Evolutionary conservation across 1,139 yeast species (phyloP).

Genomic region (Zygosaccharomyces sapae): DNA sequence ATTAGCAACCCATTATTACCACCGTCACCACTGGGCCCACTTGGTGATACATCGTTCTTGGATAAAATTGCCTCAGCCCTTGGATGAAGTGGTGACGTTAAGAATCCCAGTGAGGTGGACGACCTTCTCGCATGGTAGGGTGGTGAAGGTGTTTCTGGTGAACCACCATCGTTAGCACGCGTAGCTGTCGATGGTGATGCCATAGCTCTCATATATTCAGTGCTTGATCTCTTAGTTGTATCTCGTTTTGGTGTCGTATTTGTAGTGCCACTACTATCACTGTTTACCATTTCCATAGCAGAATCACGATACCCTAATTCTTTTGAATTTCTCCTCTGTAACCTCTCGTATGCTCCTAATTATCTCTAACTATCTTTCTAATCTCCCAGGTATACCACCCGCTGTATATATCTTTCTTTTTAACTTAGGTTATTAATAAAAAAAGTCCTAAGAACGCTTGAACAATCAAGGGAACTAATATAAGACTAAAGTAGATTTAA

Average conservation of each 20-base stretch:
- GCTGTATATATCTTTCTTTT: too few relatives aligned
- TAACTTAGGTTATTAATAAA: too few relatives aligned
- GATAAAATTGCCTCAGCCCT: conserved; percentile 11
- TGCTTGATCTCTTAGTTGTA: conserved; percentile 14
- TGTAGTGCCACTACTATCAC: conserved; percentile 10
- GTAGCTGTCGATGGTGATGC: conserved; percentile 11
- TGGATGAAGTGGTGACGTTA: conserved; percentile 26
- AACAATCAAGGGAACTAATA: not conserved
- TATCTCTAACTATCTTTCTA: not conserved
- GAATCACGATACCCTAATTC: conserved; percentile 1
- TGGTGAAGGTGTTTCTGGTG: conserved; percentile 28
- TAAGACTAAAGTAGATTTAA: not conserved
- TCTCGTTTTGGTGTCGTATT: conserved; percentile 16
- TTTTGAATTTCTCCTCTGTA: not conserved
- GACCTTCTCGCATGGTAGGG: conserved; percentile 20
- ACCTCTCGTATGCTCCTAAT: not conserved
- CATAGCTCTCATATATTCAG: conserved; percentile 17
- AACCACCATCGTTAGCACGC: conserved; percentile 11
- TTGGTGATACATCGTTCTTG: conserved; percentile 7
- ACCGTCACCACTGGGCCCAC: conserved; percentile 3
- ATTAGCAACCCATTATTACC: conserved; percentile 11
- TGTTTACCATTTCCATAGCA: conserved; percentile 9
- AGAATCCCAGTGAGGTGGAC: conserved; percentile 24
- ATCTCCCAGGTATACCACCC: not conserved
- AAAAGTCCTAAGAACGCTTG: not conserved